Evolutionary conservation across 2,329 filamentous ascomycete genomes (phyloP).

Genomic region (Diplodia intermedia): DNA sequence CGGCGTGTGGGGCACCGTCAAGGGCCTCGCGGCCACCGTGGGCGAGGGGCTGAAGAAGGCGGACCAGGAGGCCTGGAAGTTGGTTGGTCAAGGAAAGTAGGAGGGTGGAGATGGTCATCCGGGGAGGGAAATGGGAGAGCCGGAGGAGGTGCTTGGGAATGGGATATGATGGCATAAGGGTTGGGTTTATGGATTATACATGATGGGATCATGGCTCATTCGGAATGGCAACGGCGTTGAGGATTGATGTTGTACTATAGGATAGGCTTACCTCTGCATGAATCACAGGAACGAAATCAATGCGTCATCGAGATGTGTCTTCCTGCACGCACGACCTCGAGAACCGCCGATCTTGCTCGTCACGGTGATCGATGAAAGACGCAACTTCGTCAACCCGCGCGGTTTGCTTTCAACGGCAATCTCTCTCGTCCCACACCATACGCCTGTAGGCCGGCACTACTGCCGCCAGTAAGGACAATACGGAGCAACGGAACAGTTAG

Average conservation of each 20-base stretch:
- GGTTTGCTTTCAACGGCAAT: too few relatives aligned
- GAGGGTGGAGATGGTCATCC: too few relatives aligned
- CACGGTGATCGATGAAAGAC: background rate
- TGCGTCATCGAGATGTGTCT: background rate
- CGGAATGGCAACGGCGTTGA: background rate
- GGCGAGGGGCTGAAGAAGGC: slow-evolving; percentile 32
- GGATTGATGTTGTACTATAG: background rate
- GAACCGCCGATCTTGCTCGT: background rate
- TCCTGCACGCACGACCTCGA: background rate
- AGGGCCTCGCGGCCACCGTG: slow-evolving; percentile 47
- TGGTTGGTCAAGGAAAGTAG: slow-evolving; percentile 16
- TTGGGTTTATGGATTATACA: background rate
- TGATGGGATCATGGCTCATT: background rate
- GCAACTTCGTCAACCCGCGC: background rate
- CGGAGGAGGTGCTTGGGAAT: background rate
- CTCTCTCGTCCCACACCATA: background rate
- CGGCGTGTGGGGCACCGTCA: slow-evolving; percentile 44
- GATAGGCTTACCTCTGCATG: background rate
- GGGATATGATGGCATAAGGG: background rate
- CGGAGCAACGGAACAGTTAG: background rate
- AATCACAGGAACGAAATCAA: background rate
- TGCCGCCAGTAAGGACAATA: background rate
- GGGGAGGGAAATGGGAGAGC: background rate
- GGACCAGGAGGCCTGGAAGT: slow-evolving; percentile 32
- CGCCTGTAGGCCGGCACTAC: background rate